Evolutionary conservation across 75 land plant genomes (phyloP).

Genomic region (Gnetum montanum): DNA sequence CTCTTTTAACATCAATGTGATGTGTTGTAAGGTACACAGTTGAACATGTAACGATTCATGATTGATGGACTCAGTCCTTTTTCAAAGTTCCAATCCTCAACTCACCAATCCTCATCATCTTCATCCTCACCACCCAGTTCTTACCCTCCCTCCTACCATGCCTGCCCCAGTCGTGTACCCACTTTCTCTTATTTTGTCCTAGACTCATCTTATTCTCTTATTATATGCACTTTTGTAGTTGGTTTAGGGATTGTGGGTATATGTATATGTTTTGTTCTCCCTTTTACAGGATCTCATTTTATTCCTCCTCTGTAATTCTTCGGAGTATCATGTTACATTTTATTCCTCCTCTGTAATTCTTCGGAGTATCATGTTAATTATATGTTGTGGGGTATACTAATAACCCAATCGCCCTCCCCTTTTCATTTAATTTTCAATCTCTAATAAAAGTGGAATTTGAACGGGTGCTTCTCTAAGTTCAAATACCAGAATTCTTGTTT

Average conservation of each 20-base stretch:
- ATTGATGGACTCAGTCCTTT: background rate
- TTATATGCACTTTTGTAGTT: background rate
- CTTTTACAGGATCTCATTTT: too few relatives aligned
- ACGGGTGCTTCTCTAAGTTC: too few relatives aligned
- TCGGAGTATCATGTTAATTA: too few relatives aligned
- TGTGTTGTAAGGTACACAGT: background rate
- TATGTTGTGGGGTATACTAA: too few relatives aligned
- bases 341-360: too few relatives aligned
- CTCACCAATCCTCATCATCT: background rate
- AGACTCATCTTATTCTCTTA: background rate
- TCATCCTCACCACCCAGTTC: background rate
- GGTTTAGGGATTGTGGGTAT: background rate
- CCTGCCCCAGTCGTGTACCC: background rate
- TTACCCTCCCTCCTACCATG: background rate
- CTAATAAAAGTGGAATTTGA: too few relatives aligned
- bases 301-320: too few relatives aligned
- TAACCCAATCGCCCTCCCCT: too few relatives aligned
- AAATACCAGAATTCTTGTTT: too few relatives aligned
- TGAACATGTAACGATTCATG: background rate
- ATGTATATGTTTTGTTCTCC: too few relatives aligned
- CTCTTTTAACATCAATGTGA: background rate
- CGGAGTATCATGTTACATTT: too few relatives aligned
- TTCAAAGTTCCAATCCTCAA: background rate
- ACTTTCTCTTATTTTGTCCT: background rate
- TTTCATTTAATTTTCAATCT: too few relatives aligned